Conservation (phyloP, 768 basidiomycete species). For the Cystobasidium ongulense region DNA sequence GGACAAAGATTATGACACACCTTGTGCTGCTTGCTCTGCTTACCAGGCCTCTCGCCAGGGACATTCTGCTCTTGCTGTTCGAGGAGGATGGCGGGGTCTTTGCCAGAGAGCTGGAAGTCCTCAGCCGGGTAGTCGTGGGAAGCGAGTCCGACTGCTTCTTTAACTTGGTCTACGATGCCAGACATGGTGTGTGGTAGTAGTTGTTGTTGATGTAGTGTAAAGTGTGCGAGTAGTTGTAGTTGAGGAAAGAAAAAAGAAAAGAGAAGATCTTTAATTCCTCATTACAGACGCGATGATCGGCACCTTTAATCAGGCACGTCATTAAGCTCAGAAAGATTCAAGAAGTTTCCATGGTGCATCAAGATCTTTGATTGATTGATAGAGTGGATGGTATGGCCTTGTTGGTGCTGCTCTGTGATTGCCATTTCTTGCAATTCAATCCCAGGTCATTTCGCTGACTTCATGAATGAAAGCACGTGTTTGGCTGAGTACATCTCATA, state of each 20-base stretch:
- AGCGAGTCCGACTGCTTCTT: neutral
- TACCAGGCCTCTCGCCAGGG: conserved; percentile 30
- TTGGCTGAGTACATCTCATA: neutral
- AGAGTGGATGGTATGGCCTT: no score
- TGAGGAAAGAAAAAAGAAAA: neutral
- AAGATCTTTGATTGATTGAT: no score
- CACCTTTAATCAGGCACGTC: neutral
- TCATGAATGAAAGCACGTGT: no score
- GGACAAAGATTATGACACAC: no score
- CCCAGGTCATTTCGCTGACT: no score
- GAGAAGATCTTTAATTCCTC: neutral
- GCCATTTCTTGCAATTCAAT: no score
- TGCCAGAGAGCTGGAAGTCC: conserved; percentile 19
- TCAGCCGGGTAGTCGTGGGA: neutral
- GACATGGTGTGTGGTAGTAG: neutral
- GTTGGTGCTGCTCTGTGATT: no score
- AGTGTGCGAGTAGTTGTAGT: neutral
- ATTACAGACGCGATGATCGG: neutral
- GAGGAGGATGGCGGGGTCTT: conserved; percentile 14
- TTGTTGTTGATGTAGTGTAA: neutral
- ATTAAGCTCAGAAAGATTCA: no score
- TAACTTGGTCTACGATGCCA: conserved; percentile 20
- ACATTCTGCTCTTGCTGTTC: conserved; percentile 25
- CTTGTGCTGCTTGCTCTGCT: conserved; percentile 12
- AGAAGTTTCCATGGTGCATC: no score